These are phyloP conservation scores for Penicillium roqueforti DNA, from an alignment of 495 filamentous ascomycete species.

Conservation along the genomic window DNA sequence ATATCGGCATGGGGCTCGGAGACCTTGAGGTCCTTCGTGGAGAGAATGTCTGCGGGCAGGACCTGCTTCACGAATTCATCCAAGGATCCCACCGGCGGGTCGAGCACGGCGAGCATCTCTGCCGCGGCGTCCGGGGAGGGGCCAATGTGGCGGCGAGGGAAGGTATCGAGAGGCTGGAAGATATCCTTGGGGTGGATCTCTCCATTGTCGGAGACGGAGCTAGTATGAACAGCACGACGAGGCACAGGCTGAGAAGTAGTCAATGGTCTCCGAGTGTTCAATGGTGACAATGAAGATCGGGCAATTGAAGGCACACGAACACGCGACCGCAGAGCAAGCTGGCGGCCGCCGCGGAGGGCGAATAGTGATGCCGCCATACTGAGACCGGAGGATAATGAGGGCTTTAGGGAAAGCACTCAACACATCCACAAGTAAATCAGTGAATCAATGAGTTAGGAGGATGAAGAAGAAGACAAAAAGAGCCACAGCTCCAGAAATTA, in stretches of 20 bases:
- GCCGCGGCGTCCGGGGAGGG: slow-evolving; percentile 67
- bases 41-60: slow-evolving; percentile 78
- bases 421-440: slow-evolving; percentile 11
- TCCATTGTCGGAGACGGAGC: slow-evolving; percentile 39
- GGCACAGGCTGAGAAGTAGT: slow-evolving; percentile 25
- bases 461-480: slow-evolving; percentile 39
- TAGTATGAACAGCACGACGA: slow-evolving; percentile 40
- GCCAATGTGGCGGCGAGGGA: slow-evolving; percentile 88
- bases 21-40: slow-evolving; percentile 52
- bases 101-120: slow-evolving; percentile 77
- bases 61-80: slow-evolving; percentile 91
- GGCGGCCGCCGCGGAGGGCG: slow-evolving; percentile 42
- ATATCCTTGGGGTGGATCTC: slow-evolving; percentile 41
- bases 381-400: slow-evolving; percentile 12
- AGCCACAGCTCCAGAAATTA: slow-evolving; percentile 2
- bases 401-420: slow-evolving; percentile 13
- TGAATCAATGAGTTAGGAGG: slow-evolving; percentile 20
- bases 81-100: slow-evolving; percentile 67
- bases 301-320: slow-evolving; percentile 27
- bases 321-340: slow-evolving; percentile 39
- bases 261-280: slow-evolving; percentile 22
- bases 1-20: slow-evolving; percentile 36
- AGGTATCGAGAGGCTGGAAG: slow-evolving; percentile 58
- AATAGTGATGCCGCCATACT: slow-evolving; percentile 41
- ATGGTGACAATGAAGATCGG: slow-evolving; percentile 27